Percentiles rank a stretch among this genome's conserved stretches.
Conservation (phyloP, 495 filamentous ascomycete genomes). For the Parathielavia hyrcaniae region DNA sequence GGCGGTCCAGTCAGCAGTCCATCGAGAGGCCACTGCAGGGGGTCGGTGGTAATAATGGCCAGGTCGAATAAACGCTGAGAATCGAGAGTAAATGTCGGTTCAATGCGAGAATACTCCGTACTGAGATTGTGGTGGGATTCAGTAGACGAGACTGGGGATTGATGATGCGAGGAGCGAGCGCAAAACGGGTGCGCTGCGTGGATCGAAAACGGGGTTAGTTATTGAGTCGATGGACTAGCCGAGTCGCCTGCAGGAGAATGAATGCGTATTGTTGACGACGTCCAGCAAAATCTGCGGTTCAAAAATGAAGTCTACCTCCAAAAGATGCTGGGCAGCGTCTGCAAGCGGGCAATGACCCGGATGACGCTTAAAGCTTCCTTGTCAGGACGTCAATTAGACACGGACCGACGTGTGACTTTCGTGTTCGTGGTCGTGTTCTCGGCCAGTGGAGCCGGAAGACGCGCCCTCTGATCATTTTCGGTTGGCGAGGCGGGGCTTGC, state of each 20-base stretch:
- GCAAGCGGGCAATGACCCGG: too few relatives aligned
- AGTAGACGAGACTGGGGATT: neutral
- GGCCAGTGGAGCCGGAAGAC: constrained; percentile 16
- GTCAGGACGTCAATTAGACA: constrained; percentile 27
- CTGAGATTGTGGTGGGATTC: neutral
- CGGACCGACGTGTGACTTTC: constrained; percentile 31
- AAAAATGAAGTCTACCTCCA: neutral
- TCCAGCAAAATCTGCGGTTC: neutral
- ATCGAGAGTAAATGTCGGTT: neutral
- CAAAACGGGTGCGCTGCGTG: constrained; percentile 22
- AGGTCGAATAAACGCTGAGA: neutral
- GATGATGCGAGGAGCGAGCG: constrained; percentile 8
- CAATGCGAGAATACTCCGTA: neutral
- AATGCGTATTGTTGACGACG: constrained; percentile 15
- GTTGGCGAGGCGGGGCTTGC: too few relatives aligned
- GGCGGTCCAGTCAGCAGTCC: constrained; percentile 14
- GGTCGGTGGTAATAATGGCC: too few relatives aligned
- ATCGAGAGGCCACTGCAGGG: too few relatives aligned
- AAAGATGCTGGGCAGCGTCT: too few relatives aligned
- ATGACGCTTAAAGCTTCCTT: constrained; percentile 1
- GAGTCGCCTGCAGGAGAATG: constrained; percentile 17
- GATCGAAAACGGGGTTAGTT: constrained; percentile 9
- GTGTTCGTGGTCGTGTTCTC: constrained; percentile 28
- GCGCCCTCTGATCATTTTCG: neutral
- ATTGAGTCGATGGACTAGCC: constrained; percentile 19